These are phyloP conservation scores for Elongisporangium undulatum DNA, from an alignment of 352 stramenopile genomes.

Conservation along the genomic window DNA sequence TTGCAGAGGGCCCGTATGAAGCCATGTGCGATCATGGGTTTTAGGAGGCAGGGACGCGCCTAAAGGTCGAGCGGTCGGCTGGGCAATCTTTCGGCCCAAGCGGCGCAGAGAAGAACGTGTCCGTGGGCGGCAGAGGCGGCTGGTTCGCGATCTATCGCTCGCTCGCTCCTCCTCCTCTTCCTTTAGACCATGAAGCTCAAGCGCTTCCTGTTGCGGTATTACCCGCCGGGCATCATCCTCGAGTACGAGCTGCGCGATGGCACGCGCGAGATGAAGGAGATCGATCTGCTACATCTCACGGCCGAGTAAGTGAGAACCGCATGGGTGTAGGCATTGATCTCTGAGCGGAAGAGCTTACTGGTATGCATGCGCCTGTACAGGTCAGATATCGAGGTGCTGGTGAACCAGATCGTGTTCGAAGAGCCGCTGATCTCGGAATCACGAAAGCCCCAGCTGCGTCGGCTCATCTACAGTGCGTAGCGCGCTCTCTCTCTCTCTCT, in stretches of 20 bases:
- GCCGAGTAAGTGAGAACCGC: slow-evolving; percentile 85
- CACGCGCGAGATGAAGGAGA: slow-evolving; percentile 93
- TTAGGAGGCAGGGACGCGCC: not conserved
- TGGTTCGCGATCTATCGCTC: too few species aligned
- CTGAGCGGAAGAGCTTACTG: not conserved
- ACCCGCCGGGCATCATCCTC: slow-evolving; percentile 94
- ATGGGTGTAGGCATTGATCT: too few species aligned
- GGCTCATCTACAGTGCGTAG: slow-evolving; percentile 89
- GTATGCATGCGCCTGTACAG: slow-evolving; percentile 19
- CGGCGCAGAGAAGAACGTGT: not conserved
- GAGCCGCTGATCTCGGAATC: slow-evolving; percentile 92
- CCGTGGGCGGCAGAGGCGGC: not conserved
- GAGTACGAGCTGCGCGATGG: slow-evolving; percentile 94
- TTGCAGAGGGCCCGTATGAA: not conserved
- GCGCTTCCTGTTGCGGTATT: slow-evolving; percentile 94
- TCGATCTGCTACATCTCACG: slow-evolving; percentile 92
- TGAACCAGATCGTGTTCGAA: slow-evolving; percentile 95
- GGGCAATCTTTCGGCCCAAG: not conserved
- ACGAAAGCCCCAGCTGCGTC: slow-evolving; percentile 91
- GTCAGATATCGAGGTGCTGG: slow-evolving; percentile 91
- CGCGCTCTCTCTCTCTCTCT: not conserved
- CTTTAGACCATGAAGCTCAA: slow-evolving; percentile 91
- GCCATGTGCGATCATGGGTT: not conserved
- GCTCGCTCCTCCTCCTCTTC: not conserved
- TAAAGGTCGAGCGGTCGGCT: not conserved